Base-by-base conservation (phyloP, 768 basidiomycete genomes). In the Rhodotorula kratochvilovae region DNA sequence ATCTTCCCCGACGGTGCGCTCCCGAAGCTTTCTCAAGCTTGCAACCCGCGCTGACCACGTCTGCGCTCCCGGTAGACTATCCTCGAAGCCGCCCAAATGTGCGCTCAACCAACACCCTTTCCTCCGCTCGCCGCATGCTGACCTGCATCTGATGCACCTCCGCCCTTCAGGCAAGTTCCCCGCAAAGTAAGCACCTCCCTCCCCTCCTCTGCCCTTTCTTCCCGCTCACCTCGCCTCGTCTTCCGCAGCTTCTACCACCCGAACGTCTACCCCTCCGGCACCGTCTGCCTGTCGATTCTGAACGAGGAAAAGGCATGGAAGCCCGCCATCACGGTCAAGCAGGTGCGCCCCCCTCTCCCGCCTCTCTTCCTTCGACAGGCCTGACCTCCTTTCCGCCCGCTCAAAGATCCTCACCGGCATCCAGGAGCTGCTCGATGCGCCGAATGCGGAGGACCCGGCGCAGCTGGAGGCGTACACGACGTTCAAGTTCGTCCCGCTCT, bases 241-340 rank as follows among this genome's bases (percentile, higher is more conserved):
- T 16, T 27, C 21, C 43, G 21, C 53, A 61, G 43, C 50, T 54
- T 58, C 55, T 56, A 43, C 45, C 64, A 63, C 43, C 43, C 66
- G 35, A 53, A 63, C 45, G n/a, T 45, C 31, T 99, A 97, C 79
- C 96, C 96, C 1, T 98, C 95, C 42, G 96, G 96, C 35, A 99
- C 96, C 29, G 94, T 98, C 57, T 98, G 95, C 80, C 84, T 99
- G 39, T 97, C 94, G 19, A 99, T 99, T 78, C 82, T 99, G 64
- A 95, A 98, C 78, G 96, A 99, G 79, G 96, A 99, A 82, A 98
- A 99, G 80, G 89, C 89, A 2, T 99, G 96, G 96, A 97, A 97
- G 79, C 93, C 96, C 35, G 91, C 93, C 13, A 97, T 99, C 77
- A 98, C 96, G 3, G 93, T 99, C 82, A 99, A 98, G 81, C 96